Base-by-base conservation (phyloP, 129 eudicot genomes). In the Pulicaria dysenterica region DNA sequence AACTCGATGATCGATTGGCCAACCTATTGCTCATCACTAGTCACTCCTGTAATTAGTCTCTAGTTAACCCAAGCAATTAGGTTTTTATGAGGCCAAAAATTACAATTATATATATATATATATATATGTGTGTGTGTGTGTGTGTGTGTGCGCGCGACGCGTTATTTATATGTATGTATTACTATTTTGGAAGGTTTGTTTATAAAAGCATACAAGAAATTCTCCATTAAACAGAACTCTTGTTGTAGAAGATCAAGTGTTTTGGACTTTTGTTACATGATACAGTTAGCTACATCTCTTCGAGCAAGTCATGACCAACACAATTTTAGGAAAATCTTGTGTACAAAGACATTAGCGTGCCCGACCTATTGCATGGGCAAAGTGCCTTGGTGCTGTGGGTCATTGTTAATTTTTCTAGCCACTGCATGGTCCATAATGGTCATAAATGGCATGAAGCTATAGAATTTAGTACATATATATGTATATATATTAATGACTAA, bases 11-110 rank as follows among this genome's bases (percentile, higher is more conserved):
- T n/a, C n/a, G n/a, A n/a, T 24, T 24, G 31, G 31, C 31, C 31
- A 38, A 15, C 50, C 62, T 69, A 38, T 49, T 53, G 45, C 15
- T 38, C 47, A 67, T 67, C 62, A 51, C 50, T 16, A 39, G 38
- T 16, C 34, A 51, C 49, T 39, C 15, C 4, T 50, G 38, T 17
- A 38, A 37, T 8, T 24, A 24, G 31, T 24, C 31, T 69, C 54
- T 39, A 15, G 48, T 2, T 61, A 16, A 46, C 8, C 64, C 42
- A 57, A 19, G 2, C 2, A 31, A 1, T 24, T 19, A 7, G 15
- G 7, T 57, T 57, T 9, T 58, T 58, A 31, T 13, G 0, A 31
- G 15, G 63, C 15, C 42, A 34, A 15, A 34, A 57, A 24, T 48
- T 48, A n/a, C n/a, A n/a, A n/a, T n/a, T n/a, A n/a, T n/a, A n/a